Base-by-base conservation (phyloP, 805 yeast species). In the Saccharomycopsis olivae region DNA sequence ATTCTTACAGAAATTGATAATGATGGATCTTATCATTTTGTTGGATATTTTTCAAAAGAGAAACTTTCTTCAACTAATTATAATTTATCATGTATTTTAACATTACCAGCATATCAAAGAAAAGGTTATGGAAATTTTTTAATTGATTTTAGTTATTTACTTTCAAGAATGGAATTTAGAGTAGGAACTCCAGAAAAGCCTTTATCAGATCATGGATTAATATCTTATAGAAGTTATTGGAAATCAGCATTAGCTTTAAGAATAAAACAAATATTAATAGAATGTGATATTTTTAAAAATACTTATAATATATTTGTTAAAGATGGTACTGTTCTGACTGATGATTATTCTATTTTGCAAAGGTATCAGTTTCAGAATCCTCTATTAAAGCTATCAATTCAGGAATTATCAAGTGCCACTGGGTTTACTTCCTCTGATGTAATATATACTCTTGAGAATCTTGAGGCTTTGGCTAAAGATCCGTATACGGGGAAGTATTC, bases 121-220 rank as follows among this genome's bases (percentile, higher is more conserved):
- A 74, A 75, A 47, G 97, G 97, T 0, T 86, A 82, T 58, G 98
- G 98, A 2, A 79, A 75, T 55, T 70, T 89, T 44, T 64, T 92
- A 43, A 89, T 92, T 54, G 94, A 84, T 48, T 86, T 92, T 56
- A 84, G 95, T 41, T 92, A 92, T 54, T 59, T 87, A 14, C 60
- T 92, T 35, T 72, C 92, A 1, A 64, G 80, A 38, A 67, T 73
- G 43, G 96, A 89, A 55, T 75, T 70, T 50, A 79, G 78, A 47
- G 69, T 71, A 41, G 98, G 97, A 0, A 83, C 96, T 0, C 98
- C 98, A 0, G 99, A 92, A 60, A 92, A 92, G 55, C 99, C 99
- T 2, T 66, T 92, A 17, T 84, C 95, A 0, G 98, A 92, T 68
- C 68, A 92, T 54, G 99, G 98, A 0, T 61, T 87, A 37, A 58